Base-by-base conservation (phyloP, 2,329 filamentous ascomycete species). In the Cladosporium sphaerospermum region DNA sequence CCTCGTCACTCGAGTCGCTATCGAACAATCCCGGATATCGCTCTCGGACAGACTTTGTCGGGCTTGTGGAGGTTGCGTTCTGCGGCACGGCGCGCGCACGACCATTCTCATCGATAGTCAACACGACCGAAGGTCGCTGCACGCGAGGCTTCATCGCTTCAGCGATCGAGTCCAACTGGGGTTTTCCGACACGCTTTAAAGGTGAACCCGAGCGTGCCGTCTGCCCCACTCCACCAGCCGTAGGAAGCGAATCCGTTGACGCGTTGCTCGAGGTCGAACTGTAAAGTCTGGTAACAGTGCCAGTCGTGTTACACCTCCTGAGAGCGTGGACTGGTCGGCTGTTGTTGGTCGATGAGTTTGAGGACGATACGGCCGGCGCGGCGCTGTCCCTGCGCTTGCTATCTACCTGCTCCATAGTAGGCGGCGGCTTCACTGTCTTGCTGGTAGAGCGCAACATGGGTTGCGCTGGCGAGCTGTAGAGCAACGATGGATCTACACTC, bases 401-500 rank as follows among this genome's bases (percentile, higher is more conserved):
- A 10, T 52, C 54, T 8, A 54, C 28, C 32, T 42, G 36, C 34
- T 53, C 51, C 51, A 53, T 53, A 41, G 39, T 56, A 11, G 55
- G 53, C 44, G 50, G 34, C 7, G 43, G 16, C 36, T 65, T 59
- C 10, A 63, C 66, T 43, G 42, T 62, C 56, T 28, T 50, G 33
- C 37, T 50, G 37, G 8, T 53, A 8, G 55, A 41, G 13, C 53
- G 53, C 28, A 49, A 11, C 4, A 40, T 46, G 14, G 61, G 61
- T 13, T 57, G 57, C 6, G 62, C 54, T 7, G 67, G 67, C 8
- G 67, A 70, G 49, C 65, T 68, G 56, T 66, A 69, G 4, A 69
- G 59, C 66, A 78, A 68, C 44, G 67, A 78, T 11, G 76, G 75
- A 57, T 79, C 70, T 9, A 78, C 74, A 31, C 70, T 69, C 14